phyloP scores from a whole-genome alignment of 2,329 filamentous ascomycete species.

The Coniochaeta hoffmannii region DNA sequence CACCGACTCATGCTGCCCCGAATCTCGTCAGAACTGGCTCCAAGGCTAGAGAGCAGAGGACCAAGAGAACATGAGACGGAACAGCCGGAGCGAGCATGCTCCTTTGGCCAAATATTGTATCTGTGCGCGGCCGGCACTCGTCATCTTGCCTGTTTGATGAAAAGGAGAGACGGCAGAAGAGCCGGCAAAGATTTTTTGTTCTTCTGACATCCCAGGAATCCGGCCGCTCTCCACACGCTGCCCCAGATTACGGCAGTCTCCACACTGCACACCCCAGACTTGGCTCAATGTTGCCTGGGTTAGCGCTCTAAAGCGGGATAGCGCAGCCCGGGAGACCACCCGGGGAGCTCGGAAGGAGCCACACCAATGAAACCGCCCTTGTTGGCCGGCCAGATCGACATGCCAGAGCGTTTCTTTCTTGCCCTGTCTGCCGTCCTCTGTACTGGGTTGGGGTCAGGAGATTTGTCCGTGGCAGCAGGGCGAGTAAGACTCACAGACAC shows the following conservation, averaged over 20 bases:
- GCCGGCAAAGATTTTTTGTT: neutral
- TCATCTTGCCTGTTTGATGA: neutral
- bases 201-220: constrained; percentile 1
- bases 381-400: neutral
- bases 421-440: neutral
- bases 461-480: neutral
- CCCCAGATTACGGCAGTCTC: neutral
- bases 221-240: constrained; percentile 3
- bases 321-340: constrained; percentile 3
- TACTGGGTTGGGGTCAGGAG: neutral
- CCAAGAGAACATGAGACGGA: neutral
- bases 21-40: neutral
- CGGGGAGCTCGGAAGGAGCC: constrained; percentile 3
- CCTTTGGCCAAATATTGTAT: neutral
- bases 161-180: neutral
- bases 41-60: neutral
- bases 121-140: neutral
- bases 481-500: neutral
- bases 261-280: neutral
- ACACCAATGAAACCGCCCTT: constrained; percentile 2
- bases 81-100: neutral
- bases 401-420: neutral
- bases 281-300: neutral
- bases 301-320: neutral
- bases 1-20: neutral